Evolutionary conservation across 345 rosid species (phyloP).

Genomic region (Citrus sinensis): DVS_A1.0 CM039165.1:37336001-37336500

Average conservation of each 20-base stretch:
- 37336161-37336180: conserved; percentile 91
- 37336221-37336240: conserved; percentile 85
- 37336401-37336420: neutral
- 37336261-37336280: conserved; percentile 43
- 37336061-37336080: neutral
- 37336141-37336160: conserved; percentile 65
- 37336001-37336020: conserved; percentile 53
- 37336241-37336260: conserved; percentile 89
- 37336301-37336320: conserved; percentile 25
- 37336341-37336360: neutral
- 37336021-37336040: conserved; percentile 56
- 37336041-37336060: neutral
- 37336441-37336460: too few relatives aligned
- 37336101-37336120: conserved; percentile 14
- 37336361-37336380: neutral
- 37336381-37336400: neutral
- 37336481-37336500: too few relatives aligned
- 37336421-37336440: neutral
- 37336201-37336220: conserved; percentile 83
- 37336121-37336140: conserved; percentile 65
- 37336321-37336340: conserved; percentile 37
- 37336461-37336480: too few relatives aligned
- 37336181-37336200: conserved; percentile 89
- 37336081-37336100: neutral
- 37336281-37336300: conserved; percentile 19